Evolutionary conservation across 257 asterid species (phyloP), one percentile per base, ranked within the genome.

Genomic region (Buddleja alternifolia): DNA sequence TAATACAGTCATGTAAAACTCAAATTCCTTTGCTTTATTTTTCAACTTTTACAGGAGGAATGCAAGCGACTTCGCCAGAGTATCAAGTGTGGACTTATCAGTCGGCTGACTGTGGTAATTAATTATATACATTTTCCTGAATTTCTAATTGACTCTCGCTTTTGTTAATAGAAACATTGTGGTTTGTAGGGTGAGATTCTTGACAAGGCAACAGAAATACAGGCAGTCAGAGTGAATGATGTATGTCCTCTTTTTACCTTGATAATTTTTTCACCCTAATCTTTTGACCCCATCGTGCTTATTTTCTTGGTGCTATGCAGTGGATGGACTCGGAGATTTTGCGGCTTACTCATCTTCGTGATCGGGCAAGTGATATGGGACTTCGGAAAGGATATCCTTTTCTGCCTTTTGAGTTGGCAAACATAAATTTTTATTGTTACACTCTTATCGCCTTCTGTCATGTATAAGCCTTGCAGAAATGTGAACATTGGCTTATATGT

Each of bases 31-130:
- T 46, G 15, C 40, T 48, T 57, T 36, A 32, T 64, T 63, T 34
- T 66, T 60, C 56, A 61, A 55, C 58, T 61, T 64, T 78, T 59
- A 66, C 82, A 94, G 99, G 99, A 94, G 75, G 99, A 94, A 85
- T 94, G 99, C 93, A 91, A 86, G 79, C 96, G 99, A 37, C 89
- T 94, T 57, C 98, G 99, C 48, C 98, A 91, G 80, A 91, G 99
- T 81, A 91, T 94, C 77, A 94, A 86, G 81, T 94, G 97, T 76
- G 96, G 97, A 29, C 95, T 94, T 51, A 84, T 94, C 58, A 83
- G 86, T 51, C 89, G 93, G 67, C 89, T 87, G 84, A 91, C 87
- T 60, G 99, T 94, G 99, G 99, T 91, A 89, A 74, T 10, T 91
- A 89, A 74, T 10, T 73, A 69, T 75, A 41, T 12, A 32, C 39